Conservation (phyloP, 139 green algal species). For the Auxenochlorella pyrenoidosa region DNA sequence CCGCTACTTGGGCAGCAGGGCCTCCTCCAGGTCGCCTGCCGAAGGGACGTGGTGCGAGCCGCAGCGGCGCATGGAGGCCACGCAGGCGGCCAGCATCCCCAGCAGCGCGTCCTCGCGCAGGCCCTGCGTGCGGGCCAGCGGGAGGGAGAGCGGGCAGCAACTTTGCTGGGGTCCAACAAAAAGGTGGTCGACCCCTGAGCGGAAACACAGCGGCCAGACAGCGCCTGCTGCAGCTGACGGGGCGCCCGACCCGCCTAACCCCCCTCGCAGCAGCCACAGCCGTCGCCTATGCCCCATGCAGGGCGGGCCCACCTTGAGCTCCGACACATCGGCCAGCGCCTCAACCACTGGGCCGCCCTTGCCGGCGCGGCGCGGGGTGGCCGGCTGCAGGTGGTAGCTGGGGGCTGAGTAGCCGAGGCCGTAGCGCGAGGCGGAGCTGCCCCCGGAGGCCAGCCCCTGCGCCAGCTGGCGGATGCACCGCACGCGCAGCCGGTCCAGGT, state of each 20-base stretch:
- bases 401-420: background rate
- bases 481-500: background rate
- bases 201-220: too few relatives aligned
- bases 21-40: background rate
- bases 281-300: too few relatives aligned
- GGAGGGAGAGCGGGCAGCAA: too few relatives aligned
- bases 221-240: too few relatives aligned
- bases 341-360: background rate
- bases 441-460: background rate
- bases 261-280: too few relatives aligned
- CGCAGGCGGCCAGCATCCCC: background rate
- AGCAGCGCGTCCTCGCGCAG: background rate
- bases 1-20: background rate
- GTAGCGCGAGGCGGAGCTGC: background rate
- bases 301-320: background rate
- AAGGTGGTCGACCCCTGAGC: too few relatives aligned
- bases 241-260: too few relatives aligned
- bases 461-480: constrained; percentile 2
- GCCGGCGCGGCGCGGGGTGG: background rate
- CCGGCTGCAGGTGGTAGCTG: background rate
- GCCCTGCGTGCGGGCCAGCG: background rate
- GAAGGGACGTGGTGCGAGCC: background rate
- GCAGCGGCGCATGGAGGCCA: background rate
- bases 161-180: too few relatives aligned
- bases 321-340: background rate